phyloP scores from a whole-genome alignment of 805 yeast genomes.

The Wickerhamomyces silvicola region DNA sequence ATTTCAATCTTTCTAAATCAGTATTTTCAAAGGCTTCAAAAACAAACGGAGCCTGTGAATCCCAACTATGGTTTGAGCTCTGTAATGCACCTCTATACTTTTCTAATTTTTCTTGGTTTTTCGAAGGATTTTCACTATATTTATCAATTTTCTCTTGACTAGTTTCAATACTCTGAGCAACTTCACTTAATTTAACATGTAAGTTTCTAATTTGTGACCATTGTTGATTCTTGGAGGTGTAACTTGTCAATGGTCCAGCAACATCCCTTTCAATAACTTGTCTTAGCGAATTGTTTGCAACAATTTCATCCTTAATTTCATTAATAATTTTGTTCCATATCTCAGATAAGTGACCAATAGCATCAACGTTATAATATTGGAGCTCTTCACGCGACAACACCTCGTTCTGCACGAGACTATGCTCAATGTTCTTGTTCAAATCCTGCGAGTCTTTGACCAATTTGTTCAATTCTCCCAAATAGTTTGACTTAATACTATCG shows the following conservation, averaged over 20 bases:
- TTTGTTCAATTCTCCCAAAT: constrained; percentile 15
- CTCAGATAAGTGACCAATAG: constrained; percentile 37
- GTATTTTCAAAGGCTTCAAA: constrained; percentile 70
- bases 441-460: constrained; percentile 21
- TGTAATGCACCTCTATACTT: constrained; percentile 35
- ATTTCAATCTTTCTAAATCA: constrained; percentile 55
- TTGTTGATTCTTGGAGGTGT: constrained; percentile 45
- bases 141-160: constrained; percentile 37
- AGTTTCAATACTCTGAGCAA: constrained; percentile 36
- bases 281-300: constrained; percentile 42
- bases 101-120: constrained; percentile 18
- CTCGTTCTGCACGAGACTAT: constrained; percentile 30
- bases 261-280: constrained; percentile 46
- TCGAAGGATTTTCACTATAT: constrained; percentile 16
- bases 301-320: constrained; percentile 40
- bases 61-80: constrained; percentile 59
- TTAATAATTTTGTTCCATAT: constrained; percentile 38
- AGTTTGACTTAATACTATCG: constrained; percentile 18
- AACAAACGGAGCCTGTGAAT: constrained; percentile 66
- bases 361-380: constrained; percentile 43
- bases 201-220: constrained; percentile 48
- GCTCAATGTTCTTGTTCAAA: constrained; percentile 26
- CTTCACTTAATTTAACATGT: constrained; percentile 36
- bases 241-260: constrained; percentile 46
- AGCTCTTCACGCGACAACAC: constrained; percentile 37